Base-by-base conservation (phyloP, 1,284 basidiomycete species). In the Cutaneotrichosporon sp. region DNA sequence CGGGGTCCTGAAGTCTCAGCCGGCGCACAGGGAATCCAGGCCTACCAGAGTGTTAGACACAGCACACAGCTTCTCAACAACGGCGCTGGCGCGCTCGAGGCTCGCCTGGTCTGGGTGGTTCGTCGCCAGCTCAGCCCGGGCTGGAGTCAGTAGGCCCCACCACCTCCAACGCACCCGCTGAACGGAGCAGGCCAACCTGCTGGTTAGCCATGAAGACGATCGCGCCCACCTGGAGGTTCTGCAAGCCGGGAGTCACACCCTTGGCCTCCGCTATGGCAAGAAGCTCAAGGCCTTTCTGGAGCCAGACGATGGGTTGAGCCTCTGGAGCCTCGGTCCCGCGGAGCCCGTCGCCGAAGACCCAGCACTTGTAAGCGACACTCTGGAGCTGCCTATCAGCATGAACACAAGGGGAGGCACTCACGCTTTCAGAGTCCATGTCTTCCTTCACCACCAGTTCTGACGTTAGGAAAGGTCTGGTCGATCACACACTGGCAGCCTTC, bases 11-110 rank as follows among this genome's bases (percentile, higher is more conserved):
- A 5, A 9, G 10, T 4, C 16, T 61, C 31, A 60, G 31, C n/a
- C 3, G 1, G 5, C 16, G 27, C 11, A 2, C 14, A 18, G 4
- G 38, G 16, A 2, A 5, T 13, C 3, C 24, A 2, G 2, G n/a
- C 62, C 36, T 9, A 59, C 62, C 42, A 56, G 24, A 6, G 62
- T 54, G 25, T 57, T 33, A 1, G 58, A 38, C 18, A 60, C 16
- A 7, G 49, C 13, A 1, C 13, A 4, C 49, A 63, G 43, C 33
- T 54, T 51, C 9, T 25, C 36, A 1, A 63, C 34, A 10, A 45
- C 33, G 1, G 31, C 14, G 0, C 11, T 24, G 2, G 58, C 51
- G n/a, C 52, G 55, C 2, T 54, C 51, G 11, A 62, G 29, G 27
- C 16, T 38, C 8, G 25, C 25, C 1, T 13, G 20, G 10, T 47